Conservation (phyloP, 345 rosid genomes). For the Pugionium dolabratum region DNA sequence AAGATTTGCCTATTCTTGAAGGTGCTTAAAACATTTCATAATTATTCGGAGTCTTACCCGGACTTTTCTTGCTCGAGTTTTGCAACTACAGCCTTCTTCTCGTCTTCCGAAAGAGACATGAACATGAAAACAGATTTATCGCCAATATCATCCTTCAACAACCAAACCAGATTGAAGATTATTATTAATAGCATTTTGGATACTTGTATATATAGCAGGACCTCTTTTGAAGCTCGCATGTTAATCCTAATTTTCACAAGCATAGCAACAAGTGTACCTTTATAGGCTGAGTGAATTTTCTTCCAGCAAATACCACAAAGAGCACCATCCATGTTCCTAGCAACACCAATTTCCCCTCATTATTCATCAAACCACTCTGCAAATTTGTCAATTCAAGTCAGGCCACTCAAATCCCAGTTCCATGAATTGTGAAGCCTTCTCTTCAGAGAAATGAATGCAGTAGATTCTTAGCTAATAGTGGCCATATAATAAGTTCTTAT, state of each 20-base stretch:
- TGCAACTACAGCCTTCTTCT: slow-evolving; percentile 62
- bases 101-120: slow-evolving; percentile 71
- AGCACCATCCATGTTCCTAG: slow-evolving; percentile 88
- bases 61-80: slow-evolving; percentile 63
- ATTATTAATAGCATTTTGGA: slow-evolving; percentile 15
- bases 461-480: not conserved
- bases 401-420: not conserved
- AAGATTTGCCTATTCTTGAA: slow-evolving; percentile 27
- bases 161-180: slow-evolving; percentile 16
- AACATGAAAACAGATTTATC: slow-evolving; percentile 93
- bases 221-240: slow-evolving; percentile 10
- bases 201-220: not conserved
- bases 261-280: slow-evolving; percentile 51
- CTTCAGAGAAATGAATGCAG: not conserved
- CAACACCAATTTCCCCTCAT: slow-evolving; percentile 61
- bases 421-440: not conserved
- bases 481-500: not conserved
- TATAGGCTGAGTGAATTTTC: slow-evolving; percentile 90
- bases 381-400: slow-evolving; percentile 7
- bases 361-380: slow-evolving; percentile 82
- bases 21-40: not conserved
- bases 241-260: not conserved
- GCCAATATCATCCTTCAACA: slow-evolving; percentile 84
- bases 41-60: slow-evolving; percentile 7
- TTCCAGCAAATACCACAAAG: slow-evolving; percentile 78